Percentiles rank a stretch among this genome's conserved stretches.
These are phyloP conservation scores for Nannizziopsis barbatae DNA, from an alignment of 2,329 filamentous ascomycete genomes.

Conservation along the genomic window DNA sequence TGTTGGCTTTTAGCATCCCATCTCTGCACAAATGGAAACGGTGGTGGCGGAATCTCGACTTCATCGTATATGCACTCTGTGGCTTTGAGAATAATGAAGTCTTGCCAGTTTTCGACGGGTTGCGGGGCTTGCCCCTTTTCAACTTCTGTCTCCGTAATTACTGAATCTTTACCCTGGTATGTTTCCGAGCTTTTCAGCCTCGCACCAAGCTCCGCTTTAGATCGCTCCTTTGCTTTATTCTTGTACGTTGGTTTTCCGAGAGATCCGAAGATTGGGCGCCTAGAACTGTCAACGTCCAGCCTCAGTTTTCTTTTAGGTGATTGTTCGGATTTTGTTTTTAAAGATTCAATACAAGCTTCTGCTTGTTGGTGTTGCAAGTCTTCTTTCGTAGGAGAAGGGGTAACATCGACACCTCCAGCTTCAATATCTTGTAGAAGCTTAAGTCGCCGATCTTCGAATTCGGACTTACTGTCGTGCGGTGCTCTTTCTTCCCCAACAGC, in stretches of 20 bases:
- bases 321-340: neutral
- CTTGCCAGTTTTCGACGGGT: constrained; percentile 57
- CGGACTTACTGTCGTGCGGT: constrained; percentile 23
- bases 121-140: constrained; percentile 30
- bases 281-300: constrained; percentile 51
- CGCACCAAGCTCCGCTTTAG: constrained; percentile 50
- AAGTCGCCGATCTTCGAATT: constrained; percentile 43
- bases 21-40: constrained; percentile 79
- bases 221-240: constrained; percentile 53
- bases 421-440: constrained; percentile 43
- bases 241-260: constrained; percentile 59
- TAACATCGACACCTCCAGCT: constrained; percentile 43
- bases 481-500: constrained; percentile 16
- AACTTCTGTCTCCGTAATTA: constrained; percentile 15
- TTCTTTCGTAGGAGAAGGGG: neutral
- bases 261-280: constrained; percentile 60
- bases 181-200: constrained; percentile 31
- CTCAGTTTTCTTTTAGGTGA: constrained; percentile 30
- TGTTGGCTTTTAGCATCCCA: constrained; percentile 68
- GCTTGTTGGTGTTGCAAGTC: neutral
- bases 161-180: neutral
- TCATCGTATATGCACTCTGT: constrained; percentile 72
- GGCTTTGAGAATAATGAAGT: constrained; percentile 61
- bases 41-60: constrained; percentile 59
- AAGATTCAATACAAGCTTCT: neutral